Evolutionary conservation across 495 filamentous ascomycete species (phyloP).

Genomic region (Poronia punctata): DNA sequence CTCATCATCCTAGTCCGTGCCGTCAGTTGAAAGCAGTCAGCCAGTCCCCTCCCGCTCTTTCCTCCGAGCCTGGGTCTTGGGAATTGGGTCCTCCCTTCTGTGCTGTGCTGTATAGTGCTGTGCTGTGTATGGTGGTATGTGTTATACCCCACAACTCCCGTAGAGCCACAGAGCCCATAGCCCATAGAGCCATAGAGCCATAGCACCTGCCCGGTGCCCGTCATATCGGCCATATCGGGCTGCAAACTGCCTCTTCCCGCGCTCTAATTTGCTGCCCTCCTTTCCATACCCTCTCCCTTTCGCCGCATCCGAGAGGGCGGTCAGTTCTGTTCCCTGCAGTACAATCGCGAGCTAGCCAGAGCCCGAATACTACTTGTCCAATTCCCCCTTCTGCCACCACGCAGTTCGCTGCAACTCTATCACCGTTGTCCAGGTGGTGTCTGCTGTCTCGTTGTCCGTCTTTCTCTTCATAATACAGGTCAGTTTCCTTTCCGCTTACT

Average conservation of each 20-base stretch:
- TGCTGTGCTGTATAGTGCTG: slow-evolving; percentile 2
- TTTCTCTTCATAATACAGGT: slow-evolving; percentile 34
- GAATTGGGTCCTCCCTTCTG: not conserved
- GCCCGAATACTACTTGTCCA: slow-evolving; percentile 21
- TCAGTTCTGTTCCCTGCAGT: slow-evolving; percentile 25
- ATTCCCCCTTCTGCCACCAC: slow-evolving; percentile 28
- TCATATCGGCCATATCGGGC: slow-evolving; percentile 25
- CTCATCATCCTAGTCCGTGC: no score
- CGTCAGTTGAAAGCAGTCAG: no score
- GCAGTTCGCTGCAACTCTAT: slow-evolving; percentile 29
- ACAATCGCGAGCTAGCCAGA: slow-evolving; percentile 25
- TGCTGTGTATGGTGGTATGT: slow-evolving; percentile 9
- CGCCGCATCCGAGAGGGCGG: slow-evolving; percentile 26
- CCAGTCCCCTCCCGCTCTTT: slow-evolving; percentile 1
- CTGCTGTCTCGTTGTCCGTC: slow-evolving; percentile 31
- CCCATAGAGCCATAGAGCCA: slow-evolving; percentile 16
- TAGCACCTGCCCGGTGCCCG: slow-evolving; percentile 12
- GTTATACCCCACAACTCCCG: slow-evolving; percentile 22
- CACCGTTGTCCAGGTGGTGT: slow-evolving; percentile 9
- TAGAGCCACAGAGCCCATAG: no score
- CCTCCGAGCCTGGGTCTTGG: not conserved
- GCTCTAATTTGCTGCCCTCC: slow-evolving; percentile 30
- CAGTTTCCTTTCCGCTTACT: slow-evolving; percentile 29
- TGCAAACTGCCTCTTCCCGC: slow-evolving; percentile 19
- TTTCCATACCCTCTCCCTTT: slow-evolving; percentile 27